These are phyloP conservation scores for Phytophthora pluvialis DNA, from an alignment of 352 stramenopile genomes.

Conservation along the genomic window DNA sequence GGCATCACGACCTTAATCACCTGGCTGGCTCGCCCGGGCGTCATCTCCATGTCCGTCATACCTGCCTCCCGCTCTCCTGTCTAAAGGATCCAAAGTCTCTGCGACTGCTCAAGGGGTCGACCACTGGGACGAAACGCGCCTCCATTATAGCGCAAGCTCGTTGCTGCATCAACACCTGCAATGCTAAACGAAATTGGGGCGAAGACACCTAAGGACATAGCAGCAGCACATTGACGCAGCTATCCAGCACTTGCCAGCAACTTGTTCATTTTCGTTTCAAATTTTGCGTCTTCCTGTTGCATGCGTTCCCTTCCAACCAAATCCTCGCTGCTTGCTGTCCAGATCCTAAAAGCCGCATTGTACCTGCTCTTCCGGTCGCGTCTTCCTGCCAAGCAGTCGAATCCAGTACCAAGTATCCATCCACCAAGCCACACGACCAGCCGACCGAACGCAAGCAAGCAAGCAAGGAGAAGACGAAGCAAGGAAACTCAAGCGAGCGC, in stretches of 20 bases:
- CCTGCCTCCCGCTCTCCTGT: not conserved
- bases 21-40: conserved; percentile 50
- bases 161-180: too few species aligned
- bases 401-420: too few species aligned
- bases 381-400: not conserved
- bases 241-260: not conserved
- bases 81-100: conserved; percentile 27
- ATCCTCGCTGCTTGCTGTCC: not conserved
- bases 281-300: conserved; percentile 17
- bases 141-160: too few species aligned
- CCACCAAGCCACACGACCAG: not conserved
- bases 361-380: not conserved
- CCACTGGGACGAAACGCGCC: too few species aligned
- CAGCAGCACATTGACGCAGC: not conserved
- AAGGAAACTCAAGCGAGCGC: conserved; percentile 28
- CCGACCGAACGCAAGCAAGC: not conserved
- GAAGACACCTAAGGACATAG: not conserved
- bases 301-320: not conserved
- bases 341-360: not conserved
- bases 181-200: not conserved
- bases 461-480: not conserved
- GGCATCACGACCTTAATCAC: conserved; percentile 86
- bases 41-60: conserved; percentile 63
- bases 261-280: conserved; percentile 16
- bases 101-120: conserved; percentile 26